phyloP scores from a whole-genome alignment of 495 filamentous ascomycete species.

The Neurospora cerealis region DNA sequence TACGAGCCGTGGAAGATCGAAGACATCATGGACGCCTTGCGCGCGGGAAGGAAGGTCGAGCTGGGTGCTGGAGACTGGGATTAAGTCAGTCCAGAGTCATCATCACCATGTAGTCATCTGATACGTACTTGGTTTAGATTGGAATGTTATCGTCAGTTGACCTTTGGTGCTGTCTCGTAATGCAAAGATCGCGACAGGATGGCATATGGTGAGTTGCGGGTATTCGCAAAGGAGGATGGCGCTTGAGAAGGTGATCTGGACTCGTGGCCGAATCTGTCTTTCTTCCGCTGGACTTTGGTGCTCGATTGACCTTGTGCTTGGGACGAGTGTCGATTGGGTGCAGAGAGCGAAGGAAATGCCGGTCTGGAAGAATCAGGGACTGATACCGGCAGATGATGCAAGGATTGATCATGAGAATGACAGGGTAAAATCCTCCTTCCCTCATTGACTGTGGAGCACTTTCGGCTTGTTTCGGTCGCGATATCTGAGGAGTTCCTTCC shows the following conservation, averaged over 20 bases:
- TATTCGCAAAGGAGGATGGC: neutral
- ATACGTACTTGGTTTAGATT: constrained; percentile 28
- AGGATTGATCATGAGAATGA: neutral
- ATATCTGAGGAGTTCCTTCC: neutral
- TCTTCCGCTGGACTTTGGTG: neutral
- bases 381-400: neutral
- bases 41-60: constrained; percentile 23
- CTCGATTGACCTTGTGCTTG: neutral
- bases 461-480: neutral
- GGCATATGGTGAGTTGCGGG: too few relatives aligned
- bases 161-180: neutral
- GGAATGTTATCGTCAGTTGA: neutral
- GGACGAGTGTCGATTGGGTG: neutral
- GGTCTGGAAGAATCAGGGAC: neutral
- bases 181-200: too few relatives aligned
- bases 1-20: constrained; percentile 39
- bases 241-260: neutral
- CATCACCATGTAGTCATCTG: constrained; percentile 11
- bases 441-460: neutral
- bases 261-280: neutral
- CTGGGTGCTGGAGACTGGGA: constrained; percentile 32
- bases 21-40: constrained; percentile 29
- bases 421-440: neutral
- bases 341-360: neutral
- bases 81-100: constrained; percentile 2